Base-by-base conservation (phyloP, 1,284 basidiomycete genomes). In the Pascua guehoae region DNA sequence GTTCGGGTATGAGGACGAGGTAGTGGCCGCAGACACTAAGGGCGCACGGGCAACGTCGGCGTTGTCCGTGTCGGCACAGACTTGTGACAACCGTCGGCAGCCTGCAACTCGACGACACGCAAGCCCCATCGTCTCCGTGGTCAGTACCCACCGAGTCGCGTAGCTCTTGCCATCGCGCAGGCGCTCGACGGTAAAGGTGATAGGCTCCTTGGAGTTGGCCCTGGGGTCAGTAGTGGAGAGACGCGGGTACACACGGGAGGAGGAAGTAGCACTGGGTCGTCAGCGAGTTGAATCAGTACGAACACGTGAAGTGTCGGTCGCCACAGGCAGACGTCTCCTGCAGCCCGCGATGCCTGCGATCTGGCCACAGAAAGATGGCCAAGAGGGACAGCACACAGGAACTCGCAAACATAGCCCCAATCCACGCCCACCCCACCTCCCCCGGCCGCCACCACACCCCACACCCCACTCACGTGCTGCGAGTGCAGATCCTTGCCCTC, bases 121-220 rank as follows among this genome's bases (percentile, higher is more conserved):
- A 32, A 32, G 7, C 4, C 42, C 5, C 42, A 12, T 1, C 42
- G 17, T 18, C 15, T n/a, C 41, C 1, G 15, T 17, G 2, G n/a
- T 41, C 41, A 24, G 24, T 32, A 32, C 24, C 24, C 49, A 60
- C 53, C 60, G 57, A 8, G 65, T 72, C 14, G 71, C 65, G 41
- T 73, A 74, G 37, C 63, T 66, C 55, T 39, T 47, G 51, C 79
- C 80, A 62, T 91, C 84, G 16, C 91, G 86, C n/a, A 93, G 76
- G n/a, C 86, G 81, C 65, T 93, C 89, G 51, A 95, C 88, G 59
- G 83, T 83, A 74, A 93, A 96, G 47, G 92, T 81, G 64, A 96
- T 88, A 12, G 90, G 88, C 14, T 85, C 82, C 10, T 85, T 79
- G 0, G 86, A 82, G 37, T 89, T 87, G 12, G 88, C 92, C 62